Conservation (phyloP, 2,329 filamentous ascomycete genomes). For the Lasiodiplodia sp. region DNA sequence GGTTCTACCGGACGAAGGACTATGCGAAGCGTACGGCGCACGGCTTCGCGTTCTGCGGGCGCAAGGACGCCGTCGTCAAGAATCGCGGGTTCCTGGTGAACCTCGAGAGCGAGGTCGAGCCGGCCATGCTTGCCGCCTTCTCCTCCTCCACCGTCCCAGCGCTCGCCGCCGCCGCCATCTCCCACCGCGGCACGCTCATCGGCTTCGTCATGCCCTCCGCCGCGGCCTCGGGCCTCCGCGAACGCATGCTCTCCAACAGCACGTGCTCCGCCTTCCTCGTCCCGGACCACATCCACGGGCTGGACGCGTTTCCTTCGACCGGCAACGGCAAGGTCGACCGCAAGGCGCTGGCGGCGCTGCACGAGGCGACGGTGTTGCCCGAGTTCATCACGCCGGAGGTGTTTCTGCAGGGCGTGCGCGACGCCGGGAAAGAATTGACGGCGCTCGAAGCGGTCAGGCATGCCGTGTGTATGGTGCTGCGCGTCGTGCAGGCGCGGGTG, state of each 20-base stretch:
- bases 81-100: slow-evolving; percentile 49
- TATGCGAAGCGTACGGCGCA: slow-evolving; percentile 35
- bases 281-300: slow-evolving; percentile 1
- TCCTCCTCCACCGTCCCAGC: too few species aligned
- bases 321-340: slow-evolving; percentile 22
- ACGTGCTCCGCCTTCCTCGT: slow-evolving; percentile 13
- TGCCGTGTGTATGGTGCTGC: neutral
- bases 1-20: slow-evolving; percentile 26
- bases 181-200: neutral
- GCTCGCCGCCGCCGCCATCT: neutral
- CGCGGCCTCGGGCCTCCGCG: too few species aligned
- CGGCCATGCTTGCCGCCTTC: neutral
- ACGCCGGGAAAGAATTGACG: neutral
- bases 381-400: neutral
- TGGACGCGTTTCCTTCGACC: slow-evolving; percentile 6
- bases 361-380: neutral
- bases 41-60: slow-evolving; percentile 29
- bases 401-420: neutral
- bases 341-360: slow-evolving; percentile 12
- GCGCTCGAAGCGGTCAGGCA: neutral
- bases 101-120: slow-evolving; percentile 44
- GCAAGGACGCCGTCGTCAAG: slow-evolving; percentile 30
- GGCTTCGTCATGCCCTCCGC: too few species aligned
- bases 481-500: neutral
- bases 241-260: neutral